Evolutionary conservation across 768 basidiomycete genomes (phyloP).

Genomic region (Nidula microcarpa): DNA sequence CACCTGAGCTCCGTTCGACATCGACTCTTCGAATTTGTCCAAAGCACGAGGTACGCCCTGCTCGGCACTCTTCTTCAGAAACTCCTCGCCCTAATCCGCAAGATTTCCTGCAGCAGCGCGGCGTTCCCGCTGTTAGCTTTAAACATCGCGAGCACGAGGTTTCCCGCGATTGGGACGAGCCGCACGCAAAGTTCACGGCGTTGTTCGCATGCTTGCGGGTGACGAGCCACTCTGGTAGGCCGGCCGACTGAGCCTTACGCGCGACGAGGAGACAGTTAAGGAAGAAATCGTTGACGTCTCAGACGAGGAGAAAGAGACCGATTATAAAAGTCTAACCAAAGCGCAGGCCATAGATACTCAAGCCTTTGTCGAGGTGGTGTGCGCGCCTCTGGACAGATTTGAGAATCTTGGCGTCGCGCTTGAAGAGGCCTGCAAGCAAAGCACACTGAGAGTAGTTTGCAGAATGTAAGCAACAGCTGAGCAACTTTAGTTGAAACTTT

Average conservation of each 20-base stretch:
- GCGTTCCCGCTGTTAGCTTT: constrained; percentile 95
- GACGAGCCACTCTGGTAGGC: constrained; percentile 63
- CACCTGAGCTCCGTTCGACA: too few relatives aligned
- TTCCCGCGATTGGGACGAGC: constrained; percentile 68
- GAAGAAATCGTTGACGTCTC: constrained; percentile 57
- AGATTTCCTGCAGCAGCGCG: constrained; percentile 77
- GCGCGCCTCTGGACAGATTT: constrained; percentile 76
- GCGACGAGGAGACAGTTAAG: constrained; percentile 79
- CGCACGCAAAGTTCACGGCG: constrained; percentile 61
- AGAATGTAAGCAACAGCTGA: background rate
- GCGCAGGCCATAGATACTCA: constrained; percentile 72
- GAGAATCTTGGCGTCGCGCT: constrained; percentile 72
- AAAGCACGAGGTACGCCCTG: too few relatives aligned
- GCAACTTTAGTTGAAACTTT: constrained; percentile 9
- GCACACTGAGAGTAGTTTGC: constrained; percentile 42
- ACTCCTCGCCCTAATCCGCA: constrained; percentile 74
- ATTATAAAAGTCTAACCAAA: constrained; percentile 89
- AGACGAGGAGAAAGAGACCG: constrained; percentile 69
- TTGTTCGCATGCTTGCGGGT: constrained; percentile 78
- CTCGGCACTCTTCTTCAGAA: constrained; percentile 43
- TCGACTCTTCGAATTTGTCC: too few relatives aligned
- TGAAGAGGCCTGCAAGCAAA: constrained; percentile 71
- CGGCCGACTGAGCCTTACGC: constrained; percentile 70
- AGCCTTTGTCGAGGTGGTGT: constrained; percentile 85
- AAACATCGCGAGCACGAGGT: constrained; percentile 70